These are phyloP conservation scores for Naumovozyma castellii DNA, from an alignment of 805 yeast species.

Conservation along the genomic window DNA sequence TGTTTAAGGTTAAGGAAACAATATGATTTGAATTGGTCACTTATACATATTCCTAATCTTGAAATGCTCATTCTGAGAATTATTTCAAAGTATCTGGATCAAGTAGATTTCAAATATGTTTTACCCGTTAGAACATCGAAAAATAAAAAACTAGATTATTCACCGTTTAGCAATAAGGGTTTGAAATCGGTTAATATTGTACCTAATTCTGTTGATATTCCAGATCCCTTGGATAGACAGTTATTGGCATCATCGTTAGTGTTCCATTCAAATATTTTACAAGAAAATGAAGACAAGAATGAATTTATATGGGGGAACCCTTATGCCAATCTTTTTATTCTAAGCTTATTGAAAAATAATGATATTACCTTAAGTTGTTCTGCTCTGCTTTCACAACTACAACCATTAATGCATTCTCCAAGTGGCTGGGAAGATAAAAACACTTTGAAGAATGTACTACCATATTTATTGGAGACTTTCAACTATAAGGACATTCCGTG, in stretches of 20 bases:
- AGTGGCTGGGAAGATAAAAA: conserved; percentile 10
- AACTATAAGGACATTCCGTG: conserved; percentile 20
- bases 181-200: conserved; percentile 7
- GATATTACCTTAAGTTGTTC: conserved; percentile 17
- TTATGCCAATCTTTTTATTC: conserved; percentile 13
- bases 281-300: background rate
- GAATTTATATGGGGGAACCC: conserved; percentile 9
- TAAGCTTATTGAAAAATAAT: conserved; percentile 18
- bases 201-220: conserved; percentile 19
- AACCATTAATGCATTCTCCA: conserved; percentile 11
- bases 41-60: background rate
- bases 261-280: conserved; percentile 5
- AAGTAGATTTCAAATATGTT: conserved; percentile 17
- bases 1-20: background rate
- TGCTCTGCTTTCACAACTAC: conserved; percentile 13
- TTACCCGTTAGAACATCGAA: conserved; percentile 6
- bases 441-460: conserved; percentile 15
- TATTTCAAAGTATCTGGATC: conserved; percentile 9
- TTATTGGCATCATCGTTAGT: conserved; percentile 13
- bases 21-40: background rate
- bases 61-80: background rate
- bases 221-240: conserved; percentile 13
- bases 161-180: conserved; percentile 12
- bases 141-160: conserved; percentile 6
- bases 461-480: conserved; percentile 20